These are phyloP conservation scores for Daedaleopsis sinensis DNA, from an alignment of 768 basidiomycete genomes.

Conservation along the genomic window DNA sequence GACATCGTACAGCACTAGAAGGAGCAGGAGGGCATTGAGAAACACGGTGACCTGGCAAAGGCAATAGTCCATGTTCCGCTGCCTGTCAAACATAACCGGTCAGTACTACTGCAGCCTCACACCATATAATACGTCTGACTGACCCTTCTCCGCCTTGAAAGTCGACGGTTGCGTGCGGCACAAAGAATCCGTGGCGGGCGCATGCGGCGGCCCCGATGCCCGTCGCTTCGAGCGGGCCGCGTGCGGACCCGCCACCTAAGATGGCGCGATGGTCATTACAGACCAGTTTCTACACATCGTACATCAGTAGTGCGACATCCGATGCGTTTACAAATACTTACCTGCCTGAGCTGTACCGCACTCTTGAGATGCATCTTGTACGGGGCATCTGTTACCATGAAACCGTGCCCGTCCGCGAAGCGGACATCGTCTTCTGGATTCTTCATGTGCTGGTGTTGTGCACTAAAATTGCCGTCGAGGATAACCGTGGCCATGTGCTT, in stretches of 20 bases:
- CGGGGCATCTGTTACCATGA: slow-evolving; percentile 24
- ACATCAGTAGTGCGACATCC: not conserved
- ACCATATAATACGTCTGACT: too few species aligned
- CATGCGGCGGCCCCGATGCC: slow-evolving; percentile 36
- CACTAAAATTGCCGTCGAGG: slow-evolving; percentile 1
- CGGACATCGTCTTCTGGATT: slow-evolving; percentile 28
- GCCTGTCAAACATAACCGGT: too few species aligned
- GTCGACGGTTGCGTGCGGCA: slow-evolving; percentile 34
- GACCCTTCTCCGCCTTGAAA: slow-evolving; percentile 36
- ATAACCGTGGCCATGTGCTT: not conserved
- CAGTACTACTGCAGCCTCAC: too few species aligned
- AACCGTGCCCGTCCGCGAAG: slow-evolving; percentile 30
- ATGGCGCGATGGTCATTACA: slow-evolving; percentile 1
- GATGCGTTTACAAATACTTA: not conserved
- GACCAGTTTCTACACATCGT: too few species aligned
- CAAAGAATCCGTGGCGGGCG: slow-evolving; percentile 35
- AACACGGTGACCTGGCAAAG: slow-evolving; percentile 20
- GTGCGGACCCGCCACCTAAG: slow-evolving; percentile 3
- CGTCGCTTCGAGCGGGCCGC: slow-evolving; percentile 27
- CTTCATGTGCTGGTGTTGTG: slow-evolving; percentile 24
- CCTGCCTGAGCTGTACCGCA: not conserved
- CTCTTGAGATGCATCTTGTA: slow-evolving; percentile 28
- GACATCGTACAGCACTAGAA: slow-evolving; percentile 13
- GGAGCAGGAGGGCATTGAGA: not conserved
- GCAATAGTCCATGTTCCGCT: not conserved